Evolutionary conservation across 2,329 filamentous ascomycete genomes (phyloP).

Genomic region (Hirsutella rhossiliensis): DNA sequence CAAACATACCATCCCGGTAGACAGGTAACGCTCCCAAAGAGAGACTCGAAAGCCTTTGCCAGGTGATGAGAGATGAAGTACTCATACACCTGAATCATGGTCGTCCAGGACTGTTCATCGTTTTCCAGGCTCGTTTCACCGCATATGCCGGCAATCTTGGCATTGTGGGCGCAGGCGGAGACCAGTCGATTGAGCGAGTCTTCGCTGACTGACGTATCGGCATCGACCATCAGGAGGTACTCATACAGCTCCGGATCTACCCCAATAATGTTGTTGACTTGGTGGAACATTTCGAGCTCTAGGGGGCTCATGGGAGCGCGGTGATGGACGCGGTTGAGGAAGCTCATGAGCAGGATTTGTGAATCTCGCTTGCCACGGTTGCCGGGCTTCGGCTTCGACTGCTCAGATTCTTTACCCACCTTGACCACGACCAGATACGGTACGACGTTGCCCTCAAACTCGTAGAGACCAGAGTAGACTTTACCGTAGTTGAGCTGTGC

Average conservation of each 20-base stretch:
- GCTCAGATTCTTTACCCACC: slow-evolving; percentile 93
- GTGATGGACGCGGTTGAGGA: slow-evolving; percentile 95
- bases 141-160: slow-evolving; percentile 94
- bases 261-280: slow-evolving; percentile 98
- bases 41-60: slow-evolving; percentile 91
- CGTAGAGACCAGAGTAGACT: slow-evolving; percentile 94
- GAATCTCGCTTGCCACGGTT: slow-evolving; percentile 98
- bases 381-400: slow-evolving; percentile 80
- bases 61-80: slow-evolving; percentile 99
- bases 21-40: slow-evolving; percentile 97
- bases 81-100: slow-evolving; percentile 99
- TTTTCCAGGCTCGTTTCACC: slow-evolving; percentile 95
- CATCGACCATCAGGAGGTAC: slow-evolving; percentile 94
- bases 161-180: slow-evolving; percentile 82
- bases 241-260: slow-evolving; percentile 97
- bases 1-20: slow-evolving; percentile 87
- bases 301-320: slow-evolving; percentile 88
- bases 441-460: slow-evolving; percentile 94
- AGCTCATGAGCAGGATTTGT: slow-evolving; percentile 90
- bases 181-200: slow-evolving; percentile 90
- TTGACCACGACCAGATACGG: slow-evolving; percentile 95
- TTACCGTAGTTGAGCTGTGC: slow-evolving; percentile 98
- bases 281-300: slow-evolving; percentile 96
- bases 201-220: slow-evolving; percentile 86
- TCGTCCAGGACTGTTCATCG: slow-evolving; percentile 93